These are phyloP conservation scores for Aspergillus latus DNA, from an alignment of 2,329 filamentous ascomycete species.

Conservation along the genomic window DNA sequence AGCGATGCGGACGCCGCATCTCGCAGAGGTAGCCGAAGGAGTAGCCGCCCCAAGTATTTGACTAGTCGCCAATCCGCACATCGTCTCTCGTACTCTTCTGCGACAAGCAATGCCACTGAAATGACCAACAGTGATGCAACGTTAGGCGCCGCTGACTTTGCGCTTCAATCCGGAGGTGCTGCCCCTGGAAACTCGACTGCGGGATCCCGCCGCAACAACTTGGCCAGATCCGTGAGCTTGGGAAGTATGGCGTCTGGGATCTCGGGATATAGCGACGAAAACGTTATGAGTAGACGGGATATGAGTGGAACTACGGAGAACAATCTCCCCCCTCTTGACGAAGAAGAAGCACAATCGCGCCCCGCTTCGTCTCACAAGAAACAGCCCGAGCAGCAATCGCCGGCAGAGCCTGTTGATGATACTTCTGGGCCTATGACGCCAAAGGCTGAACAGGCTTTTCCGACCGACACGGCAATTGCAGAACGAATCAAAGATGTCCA, in stretches of 20 bases:
- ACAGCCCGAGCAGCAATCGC: constrained; percentile 22
- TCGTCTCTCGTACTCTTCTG: constrained; percentile 59
- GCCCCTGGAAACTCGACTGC: constrained; percentile 49
- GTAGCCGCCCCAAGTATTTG: constrained; percentile 56
- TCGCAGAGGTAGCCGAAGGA: constrained; percentile 29
- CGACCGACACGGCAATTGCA: constrained; percentile 84
- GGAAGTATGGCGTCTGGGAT: constrained; percentile 83
- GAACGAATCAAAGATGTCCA: constrained; percentile 87
- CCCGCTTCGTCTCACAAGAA: constrained; percentile 40
- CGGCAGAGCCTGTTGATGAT: constrained; percentile 39
- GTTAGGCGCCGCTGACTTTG: constrained; percentile 73
- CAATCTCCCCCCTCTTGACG: constrained; percentile 58
- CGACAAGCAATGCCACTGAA: constrained; percentile 58
- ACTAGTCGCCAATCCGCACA: constrained; percentile 57
- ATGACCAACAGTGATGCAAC: constrained; percentile 69
- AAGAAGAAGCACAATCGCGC: constrained; percentile 51
- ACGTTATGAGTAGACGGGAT: constrained; percentile 44
- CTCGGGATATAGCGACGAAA: constrained; percentile 55
- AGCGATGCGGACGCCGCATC: constrained; percentile 25
- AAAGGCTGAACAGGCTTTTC: constrained; percentile 61
- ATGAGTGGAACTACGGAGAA: constrained; percentile 45
- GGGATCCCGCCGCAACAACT: constrained; percentile 38
- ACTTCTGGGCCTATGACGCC: constrained; percentile 67
- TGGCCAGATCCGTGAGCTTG: constrained; percentile 78
- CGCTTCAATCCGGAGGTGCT: constrained; percentile 77